Percentiles rank a stretch among this genome's conserved stretches.
These are phyloP conservation scores for Lindgomyces ingoldianus DNA, from an alignment of 495 filamentous ascomycete genomes.

Conservation along the genomic window DNA sequence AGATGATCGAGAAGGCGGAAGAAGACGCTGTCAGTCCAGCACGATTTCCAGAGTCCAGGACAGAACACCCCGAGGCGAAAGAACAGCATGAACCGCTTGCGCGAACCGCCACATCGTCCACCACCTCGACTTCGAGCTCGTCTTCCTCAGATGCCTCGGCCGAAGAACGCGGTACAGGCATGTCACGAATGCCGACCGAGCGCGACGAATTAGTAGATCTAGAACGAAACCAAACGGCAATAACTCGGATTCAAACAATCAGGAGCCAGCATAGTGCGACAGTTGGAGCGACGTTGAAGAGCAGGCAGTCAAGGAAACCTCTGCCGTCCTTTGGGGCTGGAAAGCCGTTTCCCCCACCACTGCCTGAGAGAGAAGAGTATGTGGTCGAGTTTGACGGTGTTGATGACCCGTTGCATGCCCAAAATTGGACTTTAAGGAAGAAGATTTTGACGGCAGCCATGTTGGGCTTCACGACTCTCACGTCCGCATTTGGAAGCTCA, in stretches of 20 bases:
- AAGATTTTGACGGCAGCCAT: slow-evolving; percentile 74
- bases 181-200: slow-evolving; percentile 65
- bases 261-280: slow-evolving; percentile 74
- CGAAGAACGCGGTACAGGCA: slow-evolving; percentile 39
- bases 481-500: slow-evolving; percentile 69
- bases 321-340: slow-evolving; percentile 66
- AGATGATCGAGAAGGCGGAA: slow-evolving; percentile 55
- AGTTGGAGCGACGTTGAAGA: slow-evolving; percentile 60
- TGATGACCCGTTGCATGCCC: slow-evolving; percentile 76
- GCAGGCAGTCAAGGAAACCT: slow-evolving; percentile 56
- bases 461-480: slow-evolving; percentile 76
- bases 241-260: slow-evolving; percentile 75
- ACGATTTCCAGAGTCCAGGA: too few relatives aligned
- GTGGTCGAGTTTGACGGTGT: slow-evolving; percentile 84
- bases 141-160: slow-evolving; percentile 48
- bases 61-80: slow-evolving; percentile 36
- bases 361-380: slow-evolving; percentile 77
- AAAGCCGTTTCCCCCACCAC: slow-evolving; percentile 71
- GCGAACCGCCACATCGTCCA: slow-evolving; percentile 39
- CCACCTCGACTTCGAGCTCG: slow-evolving; percentile 51
- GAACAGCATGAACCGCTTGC: slow-evolving; percentile 28
- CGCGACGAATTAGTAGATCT: slow-evolving; percentile 52
- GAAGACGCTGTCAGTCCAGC: slow-evolving; percentile 41
- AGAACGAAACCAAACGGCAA: slow-evolving; percentile 71
- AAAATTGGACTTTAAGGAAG: slow-evolving; percentile 77